These are phyloP conservation scores for Suhomyces emberorum DNA, from an alignment of 805 yeast genomes.

Conservation along the genomic window DNA sequence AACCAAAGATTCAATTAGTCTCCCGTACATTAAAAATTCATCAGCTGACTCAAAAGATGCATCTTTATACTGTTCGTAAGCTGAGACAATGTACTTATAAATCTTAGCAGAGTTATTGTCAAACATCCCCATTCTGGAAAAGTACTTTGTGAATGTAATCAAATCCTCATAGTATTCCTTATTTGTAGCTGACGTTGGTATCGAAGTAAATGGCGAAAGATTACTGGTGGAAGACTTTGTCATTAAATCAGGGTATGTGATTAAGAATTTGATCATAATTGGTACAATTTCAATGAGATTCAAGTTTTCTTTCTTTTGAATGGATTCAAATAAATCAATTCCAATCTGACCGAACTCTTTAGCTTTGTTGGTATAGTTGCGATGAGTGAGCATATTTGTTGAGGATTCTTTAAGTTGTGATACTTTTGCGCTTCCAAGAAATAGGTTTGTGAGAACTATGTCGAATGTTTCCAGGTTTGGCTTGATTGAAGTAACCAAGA, in stretches of 20 bases:
- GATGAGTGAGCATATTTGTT: slow-evolving; percentile 4
- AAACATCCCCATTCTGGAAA: slow-evolving; percentile 16
- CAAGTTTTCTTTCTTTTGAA: slow-evolving; percentile 37
- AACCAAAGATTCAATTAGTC: slow-evolving; percentile 51
- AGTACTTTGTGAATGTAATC: slow-evolving; percentile 22
- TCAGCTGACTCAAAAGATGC: slow-evolving; percentile 18
- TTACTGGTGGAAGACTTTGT: slow-evolving; percentile 16
- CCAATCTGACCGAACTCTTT: slow-evolving; percentile 44
- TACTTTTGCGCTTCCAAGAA: slow-evolving; percentile 42
- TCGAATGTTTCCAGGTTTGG: slow-evolving; percentile 58
- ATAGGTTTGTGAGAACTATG: slow-evolving; percentile 45
- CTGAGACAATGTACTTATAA: slow-evolving; percentile 25
- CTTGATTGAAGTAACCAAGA: slow-evolving; percentile 48
- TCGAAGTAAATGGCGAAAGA: slow-evolving; percentile 10
- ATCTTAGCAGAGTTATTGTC: slow-evolving; percentile 13
- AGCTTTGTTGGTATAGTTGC: slow-evolving; percentile 25
- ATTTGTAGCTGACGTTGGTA: background rate
- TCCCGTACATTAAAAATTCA: slow-evolving; percentile 50
- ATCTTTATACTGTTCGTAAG: slow-evolving; percentile 33
- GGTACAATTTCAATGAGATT: slow-evolving; percentile 32
- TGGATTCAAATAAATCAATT: slow-evolving; percentile 43
- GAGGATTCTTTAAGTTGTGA: background rate
- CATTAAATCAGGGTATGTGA: slow-evolving; percentile 26
- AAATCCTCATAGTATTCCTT: slow-evolving; percentile 1
- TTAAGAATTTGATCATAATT: slow-evolving; percentile 31